Conservation (phyloP, 306 rosid species). For the Morella rubra region DNA sequence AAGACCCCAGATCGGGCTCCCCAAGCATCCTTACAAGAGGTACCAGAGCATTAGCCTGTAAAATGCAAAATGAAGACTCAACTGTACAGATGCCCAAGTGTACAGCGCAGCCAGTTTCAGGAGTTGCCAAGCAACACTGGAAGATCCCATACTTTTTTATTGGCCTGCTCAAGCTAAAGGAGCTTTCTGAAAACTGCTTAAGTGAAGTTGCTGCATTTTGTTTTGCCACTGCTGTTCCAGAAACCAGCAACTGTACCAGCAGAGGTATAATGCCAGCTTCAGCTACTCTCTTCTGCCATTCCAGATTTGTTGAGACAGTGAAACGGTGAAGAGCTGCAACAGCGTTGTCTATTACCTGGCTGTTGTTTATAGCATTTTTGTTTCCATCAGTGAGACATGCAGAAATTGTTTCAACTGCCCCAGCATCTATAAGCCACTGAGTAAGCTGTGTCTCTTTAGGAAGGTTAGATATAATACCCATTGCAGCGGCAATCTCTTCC, state of each 20-base stretch:
- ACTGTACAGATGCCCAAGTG: conserved; percentile 53
- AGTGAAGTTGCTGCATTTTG: conserved; percentile 50
- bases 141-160: conserved; percentile 40
- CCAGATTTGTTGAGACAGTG: conserved; percentile 54
- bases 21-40: conserved; percentile 62
- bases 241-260: conserved; percentile 49
- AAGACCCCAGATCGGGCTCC: conserved; percentile 39
- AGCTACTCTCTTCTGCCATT: conserved; percentile 61
- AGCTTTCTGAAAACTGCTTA: conserved; percentile 65
- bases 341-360: conserved; percentile 46
- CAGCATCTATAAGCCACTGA: conserved; percentile 49
- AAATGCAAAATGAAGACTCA: conserved; percentile 57
- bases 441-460: conserved; percentile 38
- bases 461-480: conserved; percentile 53
- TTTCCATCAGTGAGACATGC: conserved; percentile 39
- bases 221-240: conserved; percentile 50
- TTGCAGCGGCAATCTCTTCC: conserved; percentile 52
- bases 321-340: conserved; percentile 57
- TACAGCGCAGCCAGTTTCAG: conserved; percentile 46
- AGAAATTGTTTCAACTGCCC: conserved; percentile 44
- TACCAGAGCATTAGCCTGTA: conserved; percentile 56
- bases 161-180: conserved; percentile 46
- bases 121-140: conserved; percentile 36
- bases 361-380: conserved; percentile 33
- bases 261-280: conserved; percentile 57